Base-by-base conservation (phyloP, 805 yeast genomes). In the Monosporozyma yasuniensis region DNA sequence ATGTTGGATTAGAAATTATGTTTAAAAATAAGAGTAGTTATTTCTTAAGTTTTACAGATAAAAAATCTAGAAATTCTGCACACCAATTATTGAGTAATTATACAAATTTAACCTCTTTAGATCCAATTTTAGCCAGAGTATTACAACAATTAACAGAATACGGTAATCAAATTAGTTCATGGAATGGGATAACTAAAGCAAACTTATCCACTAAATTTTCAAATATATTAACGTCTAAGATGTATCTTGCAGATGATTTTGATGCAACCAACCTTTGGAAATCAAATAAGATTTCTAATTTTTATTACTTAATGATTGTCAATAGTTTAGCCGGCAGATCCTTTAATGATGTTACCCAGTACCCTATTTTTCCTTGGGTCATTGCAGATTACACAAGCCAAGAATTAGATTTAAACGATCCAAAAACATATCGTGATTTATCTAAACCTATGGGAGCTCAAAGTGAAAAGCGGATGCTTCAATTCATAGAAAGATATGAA, bases 381-480 rank as follows among this genome's bases (percentile, higher is more conserved):
- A 76, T 88, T 52, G 82, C 93, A 0, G 96, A 88, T 61, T 87
- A 88, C 60, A 73, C 78, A 1, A 84, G 93, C 57, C 80, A 79
- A 2, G 76, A 68, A 11, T 67, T 88, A n/a, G 89, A 88, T 61
- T 68, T 89, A 42, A 61, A 67, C 3, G 71, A 87, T 56, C 82
- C 86, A 0, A 68, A 71, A 8, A 68, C 83, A 0, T 88, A 75
- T 60, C 71, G 96, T 55, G 95, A 88, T 61, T 68, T 88, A 22
- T 75, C 87, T 0, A 87, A 85, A 58, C 96, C 96, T 1, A 89
- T 88, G 96, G 96, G 96, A 1, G 95, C 90, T 0, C 96, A 88
- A 62, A 71, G 79, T 2, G 61, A 64, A 2, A 72, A 71, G 2
- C 71, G 96, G 50, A 86, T 81, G 2, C 55, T 60, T 0, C 80